These are phyloP conservation scores for Lactarius sanguifluus DNA, from an alignment of 768 basidiomycete species.

Conservation along the genomic window DNA sequence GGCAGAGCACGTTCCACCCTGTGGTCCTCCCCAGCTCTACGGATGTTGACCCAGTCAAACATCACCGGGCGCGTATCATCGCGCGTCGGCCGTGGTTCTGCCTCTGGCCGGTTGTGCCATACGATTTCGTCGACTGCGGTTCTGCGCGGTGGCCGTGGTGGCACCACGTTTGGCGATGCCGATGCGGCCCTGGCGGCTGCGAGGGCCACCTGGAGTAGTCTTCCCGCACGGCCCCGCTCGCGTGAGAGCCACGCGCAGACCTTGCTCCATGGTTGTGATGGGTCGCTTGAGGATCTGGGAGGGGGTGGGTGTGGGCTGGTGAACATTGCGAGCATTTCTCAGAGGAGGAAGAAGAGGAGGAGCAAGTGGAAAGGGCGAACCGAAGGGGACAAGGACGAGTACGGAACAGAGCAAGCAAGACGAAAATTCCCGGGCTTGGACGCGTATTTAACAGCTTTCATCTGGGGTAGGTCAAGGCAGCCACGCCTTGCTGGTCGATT, in stretches of 20 bases:
- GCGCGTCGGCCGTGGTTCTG: conserved; percentile 13
- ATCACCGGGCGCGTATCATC: conserved; percentile 25
- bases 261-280: conserved; percentile 21
- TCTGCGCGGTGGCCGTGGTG: conserved; percentile 9
- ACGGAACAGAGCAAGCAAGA: background rate
- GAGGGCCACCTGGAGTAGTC: conserved; percentile 20
- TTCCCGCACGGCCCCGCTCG: conserved; percentile 26
- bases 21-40: conserved; percentile 16
- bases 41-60: conserved; percentile 27
- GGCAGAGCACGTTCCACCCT: conserved; percentile 24
- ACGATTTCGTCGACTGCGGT: conserved; percentile 12
- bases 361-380: background rate
- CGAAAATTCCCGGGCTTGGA: conserved; percentile 6
- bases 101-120: conserved; percentile 19
- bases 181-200: conserved; percentile 22
- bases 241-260: conserved; percentile 29
- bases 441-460: conserved; percentile 22
- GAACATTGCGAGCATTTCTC: conserved; percentile 23
- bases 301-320: conserved; percentile 16
- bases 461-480: conserved; percentile 24
- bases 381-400: background rate
- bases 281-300: conserved; percentile 15
- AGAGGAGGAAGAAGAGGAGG: background rate
- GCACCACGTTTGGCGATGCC: conserved; percentile 21
- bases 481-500: conserved; percentile 25